A percentile compares a stretch with the other conserved stretches of the same genome.
These are phyloP conservation scores for Trichosporon sp. DNA, from an alignment of 1,284 basidiomycete species.

Conservation along the genomic window DNA sequence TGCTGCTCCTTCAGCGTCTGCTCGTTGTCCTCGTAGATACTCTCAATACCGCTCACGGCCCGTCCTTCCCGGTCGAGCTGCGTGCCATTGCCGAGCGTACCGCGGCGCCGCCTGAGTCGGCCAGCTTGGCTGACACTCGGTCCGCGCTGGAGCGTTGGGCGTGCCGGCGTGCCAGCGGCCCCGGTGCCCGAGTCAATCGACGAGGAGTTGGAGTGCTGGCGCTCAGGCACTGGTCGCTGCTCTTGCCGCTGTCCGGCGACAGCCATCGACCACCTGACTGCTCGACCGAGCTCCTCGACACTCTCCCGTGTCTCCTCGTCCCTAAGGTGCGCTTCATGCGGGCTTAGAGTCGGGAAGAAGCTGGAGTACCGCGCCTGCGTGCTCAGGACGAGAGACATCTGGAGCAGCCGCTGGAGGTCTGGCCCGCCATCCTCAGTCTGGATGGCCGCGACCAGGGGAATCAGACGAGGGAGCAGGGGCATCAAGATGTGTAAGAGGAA, in stretches of 20 bases:
- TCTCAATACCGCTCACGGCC: conserved; percentile 58
- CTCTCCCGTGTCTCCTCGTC: conserved; percentile 47
- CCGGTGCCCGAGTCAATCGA: not conserved
- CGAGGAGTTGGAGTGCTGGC: conserved; percentile 4
- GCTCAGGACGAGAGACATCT: conserved; percentile 55
- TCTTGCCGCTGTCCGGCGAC: conserved; percentile 16
- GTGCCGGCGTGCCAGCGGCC: not conserved
- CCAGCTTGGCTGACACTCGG: conserved; percentile 40
- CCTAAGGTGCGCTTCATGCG: conserved; percentile 28
- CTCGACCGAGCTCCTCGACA: conserved; percentile 46
- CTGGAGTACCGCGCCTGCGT: conserved; percentile 53
- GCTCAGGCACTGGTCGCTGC: conserved; percentile 4
- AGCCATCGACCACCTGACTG: conserved; percentile 42
- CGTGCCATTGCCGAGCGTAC: conserved; percentile 45
- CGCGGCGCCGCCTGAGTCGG: conserved; percentile 37
- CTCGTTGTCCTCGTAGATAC: conserved; percentile 15
- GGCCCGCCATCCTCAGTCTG: conserved; percentile 22
- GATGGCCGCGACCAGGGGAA: conserved; percentile 38
- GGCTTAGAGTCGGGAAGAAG: conserved; percentile 40
- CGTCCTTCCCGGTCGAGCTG: conserved; percentile 58
- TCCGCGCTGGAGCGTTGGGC: conserved; percentile 35
- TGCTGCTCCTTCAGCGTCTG: conserved; percentile 11
- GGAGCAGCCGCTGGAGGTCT: conserved; percentile 50
- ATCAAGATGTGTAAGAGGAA: conserved; percentile 56
- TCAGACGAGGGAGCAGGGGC: conserved; percentile 50